phyloP scores from a whole-genome alignment of 1,139 yeast genomes.

The Saccharomyces hybrid region DNA sequence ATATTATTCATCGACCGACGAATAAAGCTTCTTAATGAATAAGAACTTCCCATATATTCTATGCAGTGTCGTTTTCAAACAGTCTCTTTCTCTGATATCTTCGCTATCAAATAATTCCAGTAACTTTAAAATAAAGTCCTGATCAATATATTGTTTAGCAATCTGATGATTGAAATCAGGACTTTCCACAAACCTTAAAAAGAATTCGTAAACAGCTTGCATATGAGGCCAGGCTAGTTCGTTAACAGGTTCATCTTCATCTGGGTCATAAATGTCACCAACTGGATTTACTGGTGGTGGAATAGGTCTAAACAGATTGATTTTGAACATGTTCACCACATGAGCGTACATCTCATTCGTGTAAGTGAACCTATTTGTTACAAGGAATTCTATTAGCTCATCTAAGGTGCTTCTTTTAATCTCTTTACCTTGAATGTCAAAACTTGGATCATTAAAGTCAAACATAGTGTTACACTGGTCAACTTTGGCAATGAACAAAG shows the following conservation, averaged over 20 bases:
- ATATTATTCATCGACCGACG: conserved; percentile 88
- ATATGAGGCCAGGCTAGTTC: conserved; percentile 99
- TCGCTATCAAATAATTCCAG: conserved; percentile 91
- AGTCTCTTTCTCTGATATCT: conserved; percentile 93
- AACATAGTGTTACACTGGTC: conserved; percentile 93
- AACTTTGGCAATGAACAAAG: conserved; percentile 75
- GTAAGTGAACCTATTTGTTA: conserved; percentile 71
- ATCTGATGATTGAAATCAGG: conserved; percentile 91
- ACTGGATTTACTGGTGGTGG: conserved; percentile 98
- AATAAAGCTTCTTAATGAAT: conserved; percentile 81
- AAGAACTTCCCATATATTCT: conserved; percentile 92
- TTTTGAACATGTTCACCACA: conserved; percentile 84
- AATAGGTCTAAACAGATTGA: conserved; percentile 84
- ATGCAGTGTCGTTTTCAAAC: conserved; percentile 88
- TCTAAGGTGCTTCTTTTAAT: conserved; percentile 78
- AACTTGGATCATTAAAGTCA: conserved; percentile 89
- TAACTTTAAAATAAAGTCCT: conserved; percentile 69
- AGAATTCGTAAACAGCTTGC: conserved; percentile 93
- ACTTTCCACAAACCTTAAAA: conserved; percentile 83
- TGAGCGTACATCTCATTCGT: conserved; percentile 87
- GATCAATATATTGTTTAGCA: conserved; percentile 92
- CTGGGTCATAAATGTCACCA: conserved; percentile 95
- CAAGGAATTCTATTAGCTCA: conserved; percentile 81
- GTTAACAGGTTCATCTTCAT: conserved; percentile 95
- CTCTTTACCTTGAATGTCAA: conserved; percentile 88